These are phyloP conservation scores for Silene noctiflora DNA, from an alignment of 179 eudicot species.

Conservation along the genomic window DNA sequence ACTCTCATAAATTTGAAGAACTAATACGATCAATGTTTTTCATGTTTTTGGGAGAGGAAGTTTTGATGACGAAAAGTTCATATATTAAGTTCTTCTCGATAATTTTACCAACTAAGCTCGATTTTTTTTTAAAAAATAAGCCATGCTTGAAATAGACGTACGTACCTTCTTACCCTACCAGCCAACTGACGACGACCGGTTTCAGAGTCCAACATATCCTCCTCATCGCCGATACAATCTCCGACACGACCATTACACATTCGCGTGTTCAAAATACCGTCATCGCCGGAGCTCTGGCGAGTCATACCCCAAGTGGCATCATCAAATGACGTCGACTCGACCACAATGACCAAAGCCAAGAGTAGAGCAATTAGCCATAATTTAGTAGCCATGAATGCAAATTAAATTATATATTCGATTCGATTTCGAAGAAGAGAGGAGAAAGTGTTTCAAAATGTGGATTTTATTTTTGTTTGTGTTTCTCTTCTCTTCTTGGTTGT, in stretches of 20 bases:
- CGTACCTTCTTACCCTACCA: constrained; percentile 8
- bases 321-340: constrained; percentile 17
- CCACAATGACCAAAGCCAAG: constrained; percentile 22
- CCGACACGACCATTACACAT: constrained; percentile 26
- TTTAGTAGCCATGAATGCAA: constrained; percentile 24
- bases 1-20: no score
- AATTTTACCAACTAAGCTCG: no score
- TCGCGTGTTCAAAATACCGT: constrained; percentile 12
- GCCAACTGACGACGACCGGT: constrained; percentile 22
- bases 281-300: constrained; percentile 19
- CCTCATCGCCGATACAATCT: constrained; percentile 28
- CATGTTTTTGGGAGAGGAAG: no score
- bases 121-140: background rate
- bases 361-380: constrained; percentile 22
- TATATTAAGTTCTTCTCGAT: no score
- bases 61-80: no score
- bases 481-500: constrained; percentile 29
- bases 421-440: no score
- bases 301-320: constrained; percentile 23
- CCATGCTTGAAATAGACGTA: background rate
- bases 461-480: background rate
- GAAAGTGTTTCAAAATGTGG: background rate
- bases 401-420: no score
- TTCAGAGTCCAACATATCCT: constrained; percentile 20
- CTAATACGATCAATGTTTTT: no score